Conservation (phyloP, 139 green algal genomes). For the Chlorella sp. region DNA sequence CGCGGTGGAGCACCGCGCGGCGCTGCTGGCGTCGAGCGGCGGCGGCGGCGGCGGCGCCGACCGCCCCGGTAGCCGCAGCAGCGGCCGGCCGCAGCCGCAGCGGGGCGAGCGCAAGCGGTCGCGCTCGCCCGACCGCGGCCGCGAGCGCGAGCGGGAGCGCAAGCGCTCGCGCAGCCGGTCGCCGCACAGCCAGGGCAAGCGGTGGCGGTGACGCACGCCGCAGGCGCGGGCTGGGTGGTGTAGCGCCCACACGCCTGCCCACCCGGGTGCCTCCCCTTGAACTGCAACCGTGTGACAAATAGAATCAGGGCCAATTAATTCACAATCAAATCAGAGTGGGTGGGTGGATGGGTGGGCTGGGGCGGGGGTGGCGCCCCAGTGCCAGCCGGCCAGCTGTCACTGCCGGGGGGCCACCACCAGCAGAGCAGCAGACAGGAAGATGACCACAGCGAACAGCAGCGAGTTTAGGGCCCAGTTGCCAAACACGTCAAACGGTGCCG, state of each 20-base stretch:
- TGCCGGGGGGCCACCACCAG: conserved; percentile 15
- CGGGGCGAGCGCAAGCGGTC: conserved; percentile 14
- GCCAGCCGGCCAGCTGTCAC: conserved; percentile 4
- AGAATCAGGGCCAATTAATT: too few relatives aligned
- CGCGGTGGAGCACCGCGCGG: conserved; percentile 45
- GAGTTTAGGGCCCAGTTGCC: conserved; percentile 21
- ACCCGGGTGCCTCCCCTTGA: too few relatives aligned
- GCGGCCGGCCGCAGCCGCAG: conserved; percentile 3
- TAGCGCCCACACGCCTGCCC: too few relatives aligned
- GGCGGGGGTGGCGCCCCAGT: not conserved
- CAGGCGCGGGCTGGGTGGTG: conserved; percentile 5
- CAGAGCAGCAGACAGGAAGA: not conserved
- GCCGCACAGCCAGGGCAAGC: not conserved
- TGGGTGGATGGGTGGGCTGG: not conserved
- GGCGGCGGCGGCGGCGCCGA: conserved; percentile 27
- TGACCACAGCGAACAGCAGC: conserved; percentile 11
- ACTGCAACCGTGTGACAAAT: too few relatives aligned
- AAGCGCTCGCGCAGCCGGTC: conserved; percentile 1
- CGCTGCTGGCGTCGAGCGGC: conserved; percentile 55
- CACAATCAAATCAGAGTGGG: too few relatives aligned
- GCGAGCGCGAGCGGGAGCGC: not conserved
- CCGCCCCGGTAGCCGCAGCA: conserved; percentile 16
- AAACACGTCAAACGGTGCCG: conserved; percentile 28
- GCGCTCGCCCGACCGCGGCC: conserved; percentile 11
- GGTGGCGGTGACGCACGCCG: not conserved